These are phyloP conservation scores for Xylaria bambusicola DNA, from an alignment of 495 filamentous ascomycete species.

Conservation along the genomic window DNA sequence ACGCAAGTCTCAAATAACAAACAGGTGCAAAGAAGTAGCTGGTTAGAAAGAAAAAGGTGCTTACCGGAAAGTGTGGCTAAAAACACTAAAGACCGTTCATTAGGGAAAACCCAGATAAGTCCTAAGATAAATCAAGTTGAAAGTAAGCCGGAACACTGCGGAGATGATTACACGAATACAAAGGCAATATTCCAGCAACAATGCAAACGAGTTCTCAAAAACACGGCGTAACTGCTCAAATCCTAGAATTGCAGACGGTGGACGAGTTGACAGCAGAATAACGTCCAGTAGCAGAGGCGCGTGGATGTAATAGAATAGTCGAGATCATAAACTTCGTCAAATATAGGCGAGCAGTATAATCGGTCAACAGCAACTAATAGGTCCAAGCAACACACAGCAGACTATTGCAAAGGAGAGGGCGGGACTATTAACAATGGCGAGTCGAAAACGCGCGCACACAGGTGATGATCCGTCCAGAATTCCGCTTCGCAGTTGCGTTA, in stretches of 20 bases:
- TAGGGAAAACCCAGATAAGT: slow-evolving; percentile 1
- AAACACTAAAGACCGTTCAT: background rate
- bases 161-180: slow-evolving; percentile 18
- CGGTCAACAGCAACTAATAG: background rate
- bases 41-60: slow-evolving; percentile 22
- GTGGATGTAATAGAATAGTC: no score
- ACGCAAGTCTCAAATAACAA: slow-evolving; percentile 3
- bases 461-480: background rate
- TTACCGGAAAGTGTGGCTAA: slow-evolving; percentile 24
- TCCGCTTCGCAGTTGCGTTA: background rate
- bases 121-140: slow-evolving; percentile 15
- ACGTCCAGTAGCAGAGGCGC: no score
- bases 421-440: slow-evolving; percentile 1
- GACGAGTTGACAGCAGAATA: background rate
- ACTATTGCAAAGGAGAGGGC: background rate
- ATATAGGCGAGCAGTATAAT: background rate
- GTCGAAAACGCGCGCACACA: slow-evolving; percentile 1
- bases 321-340: background rate
- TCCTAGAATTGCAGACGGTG: background rate
- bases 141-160: slow-evolving; percentile 12
- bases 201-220: slow-evolving; percentile 21
- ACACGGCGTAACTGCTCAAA: slow-evolving; percentile 1
- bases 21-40: slow-evolving; percentile 20
- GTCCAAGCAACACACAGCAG: background rate
- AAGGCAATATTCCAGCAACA: slow-evolving; percentile 41